A percentile compares a stretch with the other conserved stretches of the same genome.
phyloP scores from a whole-genome alignment of 768 basidiomycete species.

The Cantharellus cinnabarinus region DNA sequence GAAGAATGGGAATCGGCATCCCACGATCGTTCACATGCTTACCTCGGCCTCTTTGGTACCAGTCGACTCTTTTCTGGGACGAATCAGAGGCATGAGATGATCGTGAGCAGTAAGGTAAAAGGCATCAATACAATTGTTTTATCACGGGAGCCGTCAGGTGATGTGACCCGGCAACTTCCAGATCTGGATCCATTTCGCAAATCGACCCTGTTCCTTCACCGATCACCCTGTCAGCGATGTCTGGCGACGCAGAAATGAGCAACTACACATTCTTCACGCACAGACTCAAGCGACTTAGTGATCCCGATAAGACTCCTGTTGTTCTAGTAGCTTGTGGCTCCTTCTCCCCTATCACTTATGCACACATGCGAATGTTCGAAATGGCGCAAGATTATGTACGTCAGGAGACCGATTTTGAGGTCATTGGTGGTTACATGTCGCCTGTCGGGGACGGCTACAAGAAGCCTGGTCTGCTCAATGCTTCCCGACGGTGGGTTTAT shows the following conservation, averaged over 20 bases:
- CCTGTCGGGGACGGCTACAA: constrained; percentile 94
- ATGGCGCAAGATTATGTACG: constrained; percentile 96
- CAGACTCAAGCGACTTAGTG: background rate
- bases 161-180: too few relatives aligned
- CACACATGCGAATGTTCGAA: constrained; percentile 97
- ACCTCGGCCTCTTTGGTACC: too few relatives aligned
- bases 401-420: constrained; percentile 81
- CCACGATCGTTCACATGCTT: too few relatives aligned
- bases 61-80: too few relatives aligned
- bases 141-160: too few relatives aligned
- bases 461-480: constrained; percentile 83
- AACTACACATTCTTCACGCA: background rate
- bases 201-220: background rate
- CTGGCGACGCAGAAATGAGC: background rate
- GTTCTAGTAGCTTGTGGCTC: constrained; percentile 94
- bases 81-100: too few relatives aligned
- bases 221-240: background rate
- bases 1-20: too few relatives aligned
- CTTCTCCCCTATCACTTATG: constrained; percentile 95
- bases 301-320: constrained; percentile 35
- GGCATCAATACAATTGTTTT: too few relatives aligned
- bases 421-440: constrained; percentile 88
- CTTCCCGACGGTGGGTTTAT: constrained; percentile 63
- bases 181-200: too few relatives aligned
- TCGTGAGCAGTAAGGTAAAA: too few relatives aligned